Base-by-base conservation (phyloP, 805 yeast species). In the Starmerella apis region DNA sequence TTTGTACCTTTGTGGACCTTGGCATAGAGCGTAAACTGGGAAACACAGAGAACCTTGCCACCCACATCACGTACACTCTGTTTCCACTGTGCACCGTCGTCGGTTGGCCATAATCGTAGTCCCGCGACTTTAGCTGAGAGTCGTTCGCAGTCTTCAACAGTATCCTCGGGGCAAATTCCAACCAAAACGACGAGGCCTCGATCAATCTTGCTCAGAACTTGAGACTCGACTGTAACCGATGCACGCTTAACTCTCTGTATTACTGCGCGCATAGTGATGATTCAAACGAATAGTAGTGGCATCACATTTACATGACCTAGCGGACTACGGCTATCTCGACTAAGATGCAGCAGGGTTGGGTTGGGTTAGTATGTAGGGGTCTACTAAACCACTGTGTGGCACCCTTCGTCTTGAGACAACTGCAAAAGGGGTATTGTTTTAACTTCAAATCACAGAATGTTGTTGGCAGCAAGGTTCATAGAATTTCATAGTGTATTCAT, bases 21-120 rank as follows among this genome's bases (percentile, higher is more conserved):
- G 0, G 86, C 98, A 64, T 82, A 78, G 36, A 92, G 70, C 0
- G 98, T 92, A 68, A 92, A 92, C 63, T 92, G 98, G 2, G 96
- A 86, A 0, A 92, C 90, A 2, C 94, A 82, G 7, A 92, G 67
- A 3, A 92, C 79, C 59, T 83, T 82, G 13, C 86, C 94, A 2
- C 73, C 65, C 18, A 76, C 68, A 43, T 86, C 94, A 16, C 70
- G 74, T 1, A 81, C 73, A 31, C 78, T 74, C 59, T 76, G 75
- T 56, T 80, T 79, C 98, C 98, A 92, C 4, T 83, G 82, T 73
- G 76, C 0, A 79, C 81, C 72, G 24, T 75, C 73, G 1, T 75
- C 81, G 48, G 79, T 82, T 50, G 88, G 95, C 67, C 92, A 90
- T 1, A 88, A 59, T 51, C 87, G 71, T 49, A 90, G 66, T 16